phyloP scores from a whole-genome alignment of 2,329 filamentous ascomycete species.

The Colletotrichum spaethianum region DNA sequence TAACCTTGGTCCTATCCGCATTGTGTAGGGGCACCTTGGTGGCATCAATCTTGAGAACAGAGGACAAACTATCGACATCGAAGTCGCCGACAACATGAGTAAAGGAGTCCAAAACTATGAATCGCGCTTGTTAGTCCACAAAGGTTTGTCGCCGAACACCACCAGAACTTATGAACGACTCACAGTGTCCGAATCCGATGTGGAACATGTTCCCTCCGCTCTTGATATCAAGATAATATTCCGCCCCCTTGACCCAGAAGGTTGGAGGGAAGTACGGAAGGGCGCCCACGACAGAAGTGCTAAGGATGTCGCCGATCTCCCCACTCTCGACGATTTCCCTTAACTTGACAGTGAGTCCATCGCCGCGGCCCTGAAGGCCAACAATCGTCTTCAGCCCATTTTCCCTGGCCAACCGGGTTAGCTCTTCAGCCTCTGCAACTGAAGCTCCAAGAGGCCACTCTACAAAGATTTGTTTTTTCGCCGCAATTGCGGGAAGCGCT shows the following conservation, averaged over 20 bases:
- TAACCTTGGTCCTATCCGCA: slow-evolving; percentile 41
- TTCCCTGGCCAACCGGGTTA: slow-evolving; percentile 55
- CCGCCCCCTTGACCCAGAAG: slow-evolving; percentile 42
- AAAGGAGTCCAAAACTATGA: slow-evolving; percentile 52
- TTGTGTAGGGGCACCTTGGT: slow-evolving; percentile 44
- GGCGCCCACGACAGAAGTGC: background rate
- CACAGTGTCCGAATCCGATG: slow-evolving; percentile 50
- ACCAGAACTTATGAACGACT: slow-evolving; percentile 20
- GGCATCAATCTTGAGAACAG: slow-evolving; percentile 47
- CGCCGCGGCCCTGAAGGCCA: slow-evolving; percentile 61
- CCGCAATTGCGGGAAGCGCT: slow-evolving; percentile 60
- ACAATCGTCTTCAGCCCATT: slow-evolving; percentile 60
- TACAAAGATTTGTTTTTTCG: slow-evolving; percentile 67
- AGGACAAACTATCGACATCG: slow-evolving; percentile 45
- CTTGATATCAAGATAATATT: slow-evolving; percentile 45
- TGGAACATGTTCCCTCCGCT: slow-evolving; percentile 44
- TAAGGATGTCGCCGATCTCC: slow-evolving; percentile 50
- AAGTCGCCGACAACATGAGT: slow-evolving; percentile 52
- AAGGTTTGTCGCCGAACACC: accelerated
- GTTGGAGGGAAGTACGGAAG: slow-evolving; percentile 24
- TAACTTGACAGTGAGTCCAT: slow-evolving; percentile 56
- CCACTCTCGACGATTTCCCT: slow-evolving; percentile 58
- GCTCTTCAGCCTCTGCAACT: slow-evolving; percentile 56
- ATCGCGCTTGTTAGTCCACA: background rate
- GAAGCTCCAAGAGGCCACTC: slow-evolving; percentile 70